Evolutionary conservation across 2,329 filamentous ascomycete genomes (phyloP).

Genomic region (Cladobotryum protrusum): DNA sequence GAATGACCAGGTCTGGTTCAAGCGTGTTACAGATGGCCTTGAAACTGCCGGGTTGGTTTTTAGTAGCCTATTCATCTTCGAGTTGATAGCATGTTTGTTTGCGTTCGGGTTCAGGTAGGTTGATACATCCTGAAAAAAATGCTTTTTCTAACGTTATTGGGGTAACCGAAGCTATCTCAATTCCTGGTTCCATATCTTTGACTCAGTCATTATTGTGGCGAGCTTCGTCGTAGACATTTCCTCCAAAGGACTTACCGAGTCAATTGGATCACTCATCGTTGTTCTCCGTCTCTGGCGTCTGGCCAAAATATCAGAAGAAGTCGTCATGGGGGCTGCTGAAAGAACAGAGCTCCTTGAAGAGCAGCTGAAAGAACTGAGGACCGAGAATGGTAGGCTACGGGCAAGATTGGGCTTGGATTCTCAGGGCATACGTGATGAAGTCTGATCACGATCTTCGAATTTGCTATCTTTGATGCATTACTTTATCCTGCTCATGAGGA

Average conservation of each 20-base stretch:
- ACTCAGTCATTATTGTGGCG: conserved; percentile 55
- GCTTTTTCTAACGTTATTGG: conserved; percentile 1
- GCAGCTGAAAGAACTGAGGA: conserved; percentile 45
- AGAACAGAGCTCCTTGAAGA: conserved; percentile 52
- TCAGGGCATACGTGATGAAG: background rate
- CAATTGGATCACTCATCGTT: conserved; percentile 61
- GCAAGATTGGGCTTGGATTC: conserved; percentile 15
- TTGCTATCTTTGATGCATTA: background rate
- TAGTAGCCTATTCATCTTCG: conserved; percentile 58
- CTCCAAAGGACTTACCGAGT: conserved; percentile 52
- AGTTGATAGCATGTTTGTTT: conserved; percentile 53
- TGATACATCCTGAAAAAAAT: background rate
- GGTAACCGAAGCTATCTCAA: conserved; percentile 43
- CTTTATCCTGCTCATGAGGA: too few species aligned
- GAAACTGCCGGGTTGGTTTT: conserved; percentile 51
- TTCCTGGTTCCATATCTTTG: conserved; percentile 57
- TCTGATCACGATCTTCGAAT: background rate
- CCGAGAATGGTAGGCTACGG: conserved; percentile 33
- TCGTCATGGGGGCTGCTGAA: conserved; percentile 57
- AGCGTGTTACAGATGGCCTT: conserved; percentile 32
- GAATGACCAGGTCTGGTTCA: conserved; percentile 36
- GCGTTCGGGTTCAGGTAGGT: conserved; percentile 55
- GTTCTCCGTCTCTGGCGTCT: conserved; percentile 62
- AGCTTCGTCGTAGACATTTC: conserved; percentile 58
- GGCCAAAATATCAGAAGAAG: conserved; percentile 65